These are phyloP conservation scores for Rhizophora apiculata DNA, from an alignment of 345 rosid genomes.

Conservation along the genomic window DNA sequence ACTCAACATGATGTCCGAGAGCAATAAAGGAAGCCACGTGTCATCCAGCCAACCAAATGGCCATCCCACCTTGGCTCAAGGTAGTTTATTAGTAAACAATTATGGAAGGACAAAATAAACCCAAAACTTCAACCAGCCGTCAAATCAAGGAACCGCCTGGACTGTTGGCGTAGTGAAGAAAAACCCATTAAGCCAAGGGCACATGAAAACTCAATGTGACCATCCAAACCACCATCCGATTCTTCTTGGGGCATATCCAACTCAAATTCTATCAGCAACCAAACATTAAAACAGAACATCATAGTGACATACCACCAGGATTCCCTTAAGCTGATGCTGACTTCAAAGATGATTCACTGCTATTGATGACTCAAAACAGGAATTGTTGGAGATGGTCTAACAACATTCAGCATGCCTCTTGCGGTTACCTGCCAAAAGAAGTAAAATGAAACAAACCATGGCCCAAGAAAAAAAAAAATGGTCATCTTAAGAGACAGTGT, in stretches of 20 bases:
- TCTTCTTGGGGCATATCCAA: no score
- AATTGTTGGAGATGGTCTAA: slow-evolving; percentile 69
- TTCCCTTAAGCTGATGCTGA: slow-evolving; percentile 10
- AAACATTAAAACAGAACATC: not conserved
- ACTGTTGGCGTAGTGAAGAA: no score
- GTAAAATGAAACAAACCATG: slow-evolving; percentile 8
- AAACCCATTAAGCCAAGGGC: no score
- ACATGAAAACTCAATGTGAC: no score
- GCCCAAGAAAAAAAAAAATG: not conserved
- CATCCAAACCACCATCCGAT: no score
- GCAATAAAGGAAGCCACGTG: not conserved
- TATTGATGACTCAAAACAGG: slow-evolving; percentile 46
- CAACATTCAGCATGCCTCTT: slow-evolving; percentile 74
- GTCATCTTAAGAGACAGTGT: not conserved
- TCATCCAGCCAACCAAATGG: not conserved
- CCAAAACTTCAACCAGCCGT: not conserved
- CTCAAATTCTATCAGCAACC: no score
- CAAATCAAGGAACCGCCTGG: not conserved
- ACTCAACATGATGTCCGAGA: not conserved
- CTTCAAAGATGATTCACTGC: slow-evolving; percentile 11
- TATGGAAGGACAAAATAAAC: not conserved
- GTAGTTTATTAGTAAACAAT: slow-evolving; percentile 4
- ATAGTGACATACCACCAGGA: not conserved
- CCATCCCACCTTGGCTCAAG: slow-evolving; percentile 6
- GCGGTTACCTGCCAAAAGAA: slow-evolving; percentile 63